A percentile compares a stretch with the other conserved stretches of the same genome.
phyloP scores from a whole-genome alignment of 768 basidiomycete genomes.

The Daedaleopsis nitida region DNA sequence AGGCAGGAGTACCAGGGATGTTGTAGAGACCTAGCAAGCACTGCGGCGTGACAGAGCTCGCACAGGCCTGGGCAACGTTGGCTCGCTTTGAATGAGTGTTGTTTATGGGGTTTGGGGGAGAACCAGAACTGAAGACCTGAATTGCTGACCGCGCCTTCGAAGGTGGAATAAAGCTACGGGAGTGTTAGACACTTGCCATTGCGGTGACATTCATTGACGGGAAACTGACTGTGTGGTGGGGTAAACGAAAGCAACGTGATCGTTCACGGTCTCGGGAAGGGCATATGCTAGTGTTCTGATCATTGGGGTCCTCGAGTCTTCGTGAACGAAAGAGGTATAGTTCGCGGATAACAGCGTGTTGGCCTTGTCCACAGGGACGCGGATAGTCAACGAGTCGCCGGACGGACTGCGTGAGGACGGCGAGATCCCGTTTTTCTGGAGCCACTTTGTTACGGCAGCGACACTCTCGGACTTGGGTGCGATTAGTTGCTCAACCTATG shows the following conservation, averaged over 20 bases:
- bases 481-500: slow-evolving; percentile 14
- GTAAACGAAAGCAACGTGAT: slow-evolving; percentile 34
- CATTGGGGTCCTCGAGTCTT: slow-evolving; percentile 28
- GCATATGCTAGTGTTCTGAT: slow-evolving; percentile 41
- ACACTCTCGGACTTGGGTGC: slow-evolving; percentile 10
- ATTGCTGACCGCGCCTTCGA: too few relatives aligned
- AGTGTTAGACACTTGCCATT: not conserved
- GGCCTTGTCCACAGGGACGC: slow-evolving; percentile 26
- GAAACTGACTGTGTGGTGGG: slow-evolving; percentile 31
- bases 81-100: not conserved
- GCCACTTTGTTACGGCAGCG: slow-evolving; percentile 11
- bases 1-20: slow-evolving; percentile 24
- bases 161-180: slow-evolving; percentile 9
- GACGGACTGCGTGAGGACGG: not conserved
- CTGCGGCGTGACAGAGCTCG: slow-evolving; percentile 20
- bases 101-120: too few relatives aligned
- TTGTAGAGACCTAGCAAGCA: slow-evolving; percentile 20
- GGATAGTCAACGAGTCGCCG: slow-evolving; percentile 36
- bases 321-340: slow-evolving; percentile 32
- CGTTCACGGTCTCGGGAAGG: slow-evolving; percentile 32
- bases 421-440: slow-evolving; percentile 2
- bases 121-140: too few relatives aligned
- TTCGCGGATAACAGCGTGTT: slow-evolving; percentile 6
- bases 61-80: slow-evolving; percentile 19
- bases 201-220: not conserved